Base-by-base conservation (phyloP, 305 asterid species). In the Fraxinus greggii region DNA sequence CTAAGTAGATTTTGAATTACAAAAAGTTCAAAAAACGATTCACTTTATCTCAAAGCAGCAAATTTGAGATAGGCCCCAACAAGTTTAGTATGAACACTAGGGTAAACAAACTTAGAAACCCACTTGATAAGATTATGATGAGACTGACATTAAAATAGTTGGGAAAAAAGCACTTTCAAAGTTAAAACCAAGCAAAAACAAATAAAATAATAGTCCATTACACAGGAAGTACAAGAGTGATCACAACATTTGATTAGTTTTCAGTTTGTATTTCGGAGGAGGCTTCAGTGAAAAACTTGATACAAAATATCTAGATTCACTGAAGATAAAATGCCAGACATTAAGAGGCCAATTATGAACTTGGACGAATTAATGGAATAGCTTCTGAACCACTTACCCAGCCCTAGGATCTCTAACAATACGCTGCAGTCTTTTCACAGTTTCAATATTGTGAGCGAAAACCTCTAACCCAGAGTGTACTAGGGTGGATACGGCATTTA, bases 321-420 rank as follows among this genome's bases (percentile, higher is more conserved):
- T 56, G 9, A 56, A 56, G 13, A 19, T 56, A 6, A 19, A 19
- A 56, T 19, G 67, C 19, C 23, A 70, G 31, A 70, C 23, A 70
- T 70, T 13, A 70, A 13, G 75, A 29, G 23, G 75, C 42, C 13
- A 31, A 72, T 9, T 31, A 6, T 28, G 63, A 61, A 70, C 76
- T 36, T 75, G 78, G 75, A 33, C 42, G 77, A 61, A 84, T 72
- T 15, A 29, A 82, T 35, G 67, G 75, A 78, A 69, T 59, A 80
- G 17, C 33, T 31, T 75, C 1, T 48, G 36, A 82, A 82, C 80
- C 82, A 84, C 95, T 88, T 83, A 94, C 99, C 98, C 97, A 78
- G 99, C 98, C 84, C 98, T 92, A 31, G 98, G 98, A 90, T 93
- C 99, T 87, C 99, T 92, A 80, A 96, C 98, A 82, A 94, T 91